Conservation (phyloP, 2,329 filamentous ascomycete species). For the Hypomyces rosellus region DNA sequence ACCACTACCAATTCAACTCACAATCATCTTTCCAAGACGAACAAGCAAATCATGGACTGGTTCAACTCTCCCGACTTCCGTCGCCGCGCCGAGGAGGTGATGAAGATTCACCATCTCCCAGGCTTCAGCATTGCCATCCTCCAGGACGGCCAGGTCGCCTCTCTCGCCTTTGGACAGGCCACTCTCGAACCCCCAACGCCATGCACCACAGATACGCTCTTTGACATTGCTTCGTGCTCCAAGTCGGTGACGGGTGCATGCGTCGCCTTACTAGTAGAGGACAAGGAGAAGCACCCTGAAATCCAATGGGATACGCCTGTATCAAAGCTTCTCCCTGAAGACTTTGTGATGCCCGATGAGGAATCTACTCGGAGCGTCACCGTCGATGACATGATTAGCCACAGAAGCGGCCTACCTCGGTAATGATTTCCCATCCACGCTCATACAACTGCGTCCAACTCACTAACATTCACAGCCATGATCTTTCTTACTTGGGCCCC, state of each 20-base stretch:
- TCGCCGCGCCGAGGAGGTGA: constrained; percentile 13
- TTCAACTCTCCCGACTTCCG: constrained; percentile 13
- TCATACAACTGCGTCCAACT: neutral
- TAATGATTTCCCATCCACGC: neutral
- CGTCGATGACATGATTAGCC: constrained; percentile 18
- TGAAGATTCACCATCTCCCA: constrained; percentile 16
- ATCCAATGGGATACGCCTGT: constrained; percentile 18
- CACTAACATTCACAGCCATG: constrained; percentile 14
- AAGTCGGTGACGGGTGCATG: constrained; percentile 21
- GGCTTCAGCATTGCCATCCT: constrained; percentile 19
- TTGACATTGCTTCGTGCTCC: constrained; percentile 20
- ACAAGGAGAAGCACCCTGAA: constrained; percentile 15
- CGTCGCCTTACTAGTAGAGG: constrained; percentile 18
- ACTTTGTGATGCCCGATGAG: constrained; percentile 19
- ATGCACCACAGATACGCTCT: constrained; percentile 20
- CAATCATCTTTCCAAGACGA: too few species aligned
- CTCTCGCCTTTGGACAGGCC: constrained; percentile 18
- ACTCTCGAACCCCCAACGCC: constrained; percentile 12
- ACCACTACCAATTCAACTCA: too few species aligned
- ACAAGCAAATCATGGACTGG: constrained; percentile 11
- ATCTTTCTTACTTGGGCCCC: constrained; percentile 17
- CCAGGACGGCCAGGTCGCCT: constrained; percentile 12
- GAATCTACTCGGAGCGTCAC: constrained; percentile 16
- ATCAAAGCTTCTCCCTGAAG: constrained; percentile 18
- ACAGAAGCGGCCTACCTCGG: constrained; percentile 19